Conservation (phyloP, 805 yeast genomes). For the Starmera caribaea region DNA sequence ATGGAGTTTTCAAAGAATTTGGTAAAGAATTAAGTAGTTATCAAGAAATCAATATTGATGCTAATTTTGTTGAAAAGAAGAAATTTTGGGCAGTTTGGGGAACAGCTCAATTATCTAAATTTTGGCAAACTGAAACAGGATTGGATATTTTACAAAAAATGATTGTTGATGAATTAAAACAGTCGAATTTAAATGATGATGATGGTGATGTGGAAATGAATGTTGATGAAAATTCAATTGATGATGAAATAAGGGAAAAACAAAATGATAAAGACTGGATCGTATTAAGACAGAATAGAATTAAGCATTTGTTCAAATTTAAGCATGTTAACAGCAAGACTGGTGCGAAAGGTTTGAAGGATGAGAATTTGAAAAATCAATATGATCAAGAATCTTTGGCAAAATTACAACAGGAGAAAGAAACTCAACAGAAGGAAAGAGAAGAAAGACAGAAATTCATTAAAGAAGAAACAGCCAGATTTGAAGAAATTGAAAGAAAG, state of each 20-base stretch:
- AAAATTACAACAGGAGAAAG: constrained; percentile 6
- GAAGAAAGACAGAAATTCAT: neutral
- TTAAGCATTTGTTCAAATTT: constrained; percentile 26
- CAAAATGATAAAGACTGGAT: constrained; percentile 29
- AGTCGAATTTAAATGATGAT: constrained; percentile 2
- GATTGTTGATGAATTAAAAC: neutral
- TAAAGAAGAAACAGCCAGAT: neutral
- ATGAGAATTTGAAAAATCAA: constrained; percentile 13
- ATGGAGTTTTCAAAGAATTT: constrained; percentile 4
- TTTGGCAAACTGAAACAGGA: constrained; percentile 33
- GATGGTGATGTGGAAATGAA: constrained; percentile 2
- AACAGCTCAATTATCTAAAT: constrained; percentile 16
- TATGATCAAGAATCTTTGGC: constrained; percentile 7
- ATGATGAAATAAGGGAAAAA: constrained; percentile 14
- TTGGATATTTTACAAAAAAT: constrained; percentile 20
- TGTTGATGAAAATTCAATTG: constrained; percentile 2
- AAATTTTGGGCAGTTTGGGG: constrained; percentile 16
- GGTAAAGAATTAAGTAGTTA: neutral
- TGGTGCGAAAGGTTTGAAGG: constrained; percentile 32
- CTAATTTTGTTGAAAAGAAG: constrained; percentile 3
- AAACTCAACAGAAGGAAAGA: neutral
- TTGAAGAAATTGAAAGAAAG: constrained; percentile 8
- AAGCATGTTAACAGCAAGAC: constrained; percentile 22
- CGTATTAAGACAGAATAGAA: constrained; percentile 30
- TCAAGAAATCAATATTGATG: constrained; percentile 1